Base-by-base conservation (phyloP, 2,329 filamentous ascomycete species). In the Colletotrichum musae region DNA sequence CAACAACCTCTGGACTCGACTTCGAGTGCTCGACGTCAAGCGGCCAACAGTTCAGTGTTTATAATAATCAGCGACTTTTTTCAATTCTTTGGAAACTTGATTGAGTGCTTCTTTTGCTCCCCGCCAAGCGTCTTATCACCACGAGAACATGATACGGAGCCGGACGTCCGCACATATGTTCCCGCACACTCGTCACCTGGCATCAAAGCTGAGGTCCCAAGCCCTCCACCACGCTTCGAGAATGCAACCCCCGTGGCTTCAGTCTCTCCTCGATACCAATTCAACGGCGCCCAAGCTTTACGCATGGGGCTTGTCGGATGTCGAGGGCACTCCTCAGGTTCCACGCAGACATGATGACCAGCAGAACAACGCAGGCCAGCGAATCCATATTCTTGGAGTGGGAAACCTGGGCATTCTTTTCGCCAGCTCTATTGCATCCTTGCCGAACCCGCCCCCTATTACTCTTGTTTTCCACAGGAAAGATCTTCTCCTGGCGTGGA, bases 351-450 rank as follows among this genome's bases (percentile, higher is more conserved):
- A 9, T 28, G 9, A 16, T 32, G 16, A 18, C 16, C 24, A 36
- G n/a, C 53, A 18, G 24, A 51, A 26, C 48, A 32, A 41, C 53
- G 43, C 2, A 47, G 5, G 67, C 2, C 77, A 77, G n/a, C 86
- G 91, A 41, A 91, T 97, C 70, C 90, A 96, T 75, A 86, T 98
- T 56, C 82, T 97, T 3, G 95, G 95, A 12, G 77, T 93, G 12
- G 95, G 95, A 43, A 97, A 94, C 76, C 85, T 97, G 13, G 95
- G 94, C 15, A 89, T 89, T 51, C 88, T 98, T 28, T 89, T 95
- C 72, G 94, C 95, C 28, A 91, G 92, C 76, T 89, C 89, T 24
- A 83, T 98, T 12, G 87, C 89, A 24, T 85, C 87, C 21, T 82
- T 90, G 9, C 74, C 80, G 1, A 80, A 88, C 21, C 86, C 87